Percentiles rank a stretch among this genome's conserved stretches.
phyloP scores from a whole-genome alignment of 2,329 filamentous ascomycete genomes.

The Verticillium tricorpus region DNA sequence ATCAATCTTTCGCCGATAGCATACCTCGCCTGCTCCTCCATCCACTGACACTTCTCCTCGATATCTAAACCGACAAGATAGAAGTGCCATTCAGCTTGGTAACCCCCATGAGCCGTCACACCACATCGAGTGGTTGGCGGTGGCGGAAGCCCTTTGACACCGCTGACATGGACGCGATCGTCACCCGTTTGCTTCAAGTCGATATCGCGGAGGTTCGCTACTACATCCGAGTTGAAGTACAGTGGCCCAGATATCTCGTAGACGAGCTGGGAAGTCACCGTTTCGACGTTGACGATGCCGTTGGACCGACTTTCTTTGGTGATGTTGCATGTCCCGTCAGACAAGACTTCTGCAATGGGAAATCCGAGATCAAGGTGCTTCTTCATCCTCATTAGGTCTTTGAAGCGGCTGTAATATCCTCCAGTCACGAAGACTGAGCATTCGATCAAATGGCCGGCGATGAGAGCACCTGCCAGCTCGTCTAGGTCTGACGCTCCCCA shows the following conservation, averaged over 20 bases:
- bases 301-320: background rate
- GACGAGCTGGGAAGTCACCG: slow-evolving; percentile 39
- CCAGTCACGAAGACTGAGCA: slow-evolving; percentile 50
- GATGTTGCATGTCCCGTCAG: background rate
- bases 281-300: slow-evolving; percentile 30
- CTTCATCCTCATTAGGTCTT: slow-evolving; percentile 18
- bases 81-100: slow-evolving; percentile 27
- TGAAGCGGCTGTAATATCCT: slow-evolving; percentile 49
- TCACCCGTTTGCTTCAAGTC: background rate
- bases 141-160: slow-evolving; percentile 31
- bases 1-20: slow-evolving; percentile 22
- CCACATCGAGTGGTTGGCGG: slow-evolving; percentile 34
- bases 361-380: slow-evolving; percentile 33
- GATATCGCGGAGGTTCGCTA: slow-evolving; percentile 33
- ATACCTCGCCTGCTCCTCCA: slow-evolving; percentile 19
- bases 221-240: slow-evolving; percentile 45
- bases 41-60: slow-evolving; percentile 19
- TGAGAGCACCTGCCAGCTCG: slow-evolving; percentile 41
- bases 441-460: slow-evolving; percentile 51
- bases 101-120: slow-evolving; percentile 31
- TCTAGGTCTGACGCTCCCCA: slow-evolving; percentile 47
- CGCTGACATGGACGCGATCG: slow-evolving; percentile 25
- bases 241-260: slow-evolving; percentile 41
- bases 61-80: slow-evolving; percentile 18
- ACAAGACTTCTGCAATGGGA: slow-evolving; percentile 43